These are phyloP conservation scores for Pinus taeda DNA, from an alignment of 75 land plant species.

Conservation along the genomic window DNA sequence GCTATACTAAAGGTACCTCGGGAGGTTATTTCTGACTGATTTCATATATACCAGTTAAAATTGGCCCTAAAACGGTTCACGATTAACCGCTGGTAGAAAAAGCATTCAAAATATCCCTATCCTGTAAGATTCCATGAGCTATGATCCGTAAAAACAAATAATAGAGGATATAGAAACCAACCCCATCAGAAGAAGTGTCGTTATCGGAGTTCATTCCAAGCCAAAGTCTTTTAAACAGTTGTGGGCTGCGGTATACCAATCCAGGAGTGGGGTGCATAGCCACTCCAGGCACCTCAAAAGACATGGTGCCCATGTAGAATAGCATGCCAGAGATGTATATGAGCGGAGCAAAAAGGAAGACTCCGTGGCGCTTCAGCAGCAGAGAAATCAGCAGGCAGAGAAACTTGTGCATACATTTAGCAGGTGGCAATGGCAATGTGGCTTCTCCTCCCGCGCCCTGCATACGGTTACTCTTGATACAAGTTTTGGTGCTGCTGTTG, in stretches of 20 bases:
- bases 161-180: conserved; percentile 9
- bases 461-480: conserved; percentile 7
- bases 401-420: conserved; percentile 19
- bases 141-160: no score
- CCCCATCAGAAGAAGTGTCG: conserved; percentile 42
- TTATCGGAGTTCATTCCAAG: conserved; percentile 27
- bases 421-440: background rate
- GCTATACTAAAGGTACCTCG: background rate
- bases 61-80: background rate
- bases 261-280: conserved; percentile 19
- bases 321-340: conserved; percentile 43
- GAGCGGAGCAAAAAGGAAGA: conserved; percentile 37
- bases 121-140: background rate
- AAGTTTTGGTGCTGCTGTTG: background rate
- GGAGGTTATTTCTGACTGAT: background rate
- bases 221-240: conserved; percentile 37
- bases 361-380: conserved; percentile 23
- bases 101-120: background rate
- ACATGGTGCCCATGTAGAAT: conserved; percentile 37
- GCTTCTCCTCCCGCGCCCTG: background rate
- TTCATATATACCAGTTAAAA: background rate
- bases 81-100: background rate
- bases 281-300: conserved; percentile 16
- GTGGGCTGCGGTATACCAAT: conserved; percentile 39
- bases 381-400: conserved; percentile 18